phyloP scores from a whole-genome alignment of 1,139 yeast genomes.

The Saccharomyces hybrid region DNA sequence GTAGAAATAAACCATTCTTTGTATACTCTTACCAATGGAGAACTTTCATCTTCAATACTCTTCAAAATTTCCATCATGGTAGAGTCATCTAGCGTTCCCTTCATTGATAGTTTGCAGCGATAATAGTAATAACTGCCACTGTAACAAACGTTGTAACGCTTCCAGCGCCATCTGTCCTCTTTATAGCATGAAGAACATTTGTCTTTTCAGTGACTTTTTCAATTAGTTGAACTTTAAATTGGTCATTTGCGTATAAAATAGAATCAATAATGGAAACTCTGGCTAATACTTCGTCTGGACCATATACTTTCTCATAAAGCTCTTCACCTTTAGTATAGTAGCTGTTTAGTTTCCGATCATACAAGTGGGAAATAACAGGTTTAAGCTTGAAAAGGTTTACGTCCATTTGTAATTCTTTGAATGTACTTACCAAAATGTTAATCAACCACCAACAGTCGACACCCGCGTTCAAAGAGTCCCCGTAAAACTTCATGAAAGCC shows the following conservation, averaged over 20 bases:
- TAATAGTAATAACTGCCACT: slow-evolving; percentile 46
- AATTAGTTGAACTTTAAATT: slow-evolving; percentile 39
- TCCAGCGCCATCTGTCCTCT: slow-evolving; percentile 59
- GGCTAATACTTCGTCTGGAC: slow-evolving; percentile 51
- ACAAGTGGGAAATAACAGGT: slow-evolving; percentile 44
- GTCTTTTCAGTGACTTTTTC: slow-evolving; percentile 37
- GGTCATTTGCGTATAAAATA: slow-evolving; percentile 34
- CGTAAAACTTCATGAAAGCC: slow-evolving; percentile 16
- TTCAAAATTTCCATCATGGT: slow-evolving; percentile 28
- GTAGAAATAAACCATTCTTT: slow-evolving; percentile 72
- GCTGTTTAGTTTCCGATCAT: slow-evolving; percentile 34
- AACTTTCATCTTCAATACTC: slow-evolving; percentile 48
- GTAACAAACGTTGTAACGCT: slow-evolving; percentile 55
- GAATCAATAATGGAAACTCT: slow-evolving; percentile 45
- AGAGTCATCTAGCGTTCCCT: slow-evolving; percentile 16
- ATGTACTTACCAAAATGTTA: slow-evolving; percentile 42
- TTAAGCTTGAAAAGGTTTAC: slow-evolving; percentile 57
- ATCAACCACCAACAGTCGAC: slow-evolving; percentile 45
- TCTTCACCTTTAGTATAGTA: slow-evolving; percentile 14
- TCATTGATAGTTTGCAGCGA: slow-evolving; percentile 28
- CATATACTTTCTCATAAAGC: slow-evolving; percentile 49
- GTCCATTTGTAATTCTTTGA: slow-evolving; percentile 47
- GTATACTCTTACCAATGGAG: slow-evolving; percentile 68
- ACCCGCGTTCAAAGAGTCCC: slow-evolving; percentile 26
- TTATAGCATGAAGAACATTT: slow-evolving; percentile 42